Evolutionary conservation across 108 stramenopile genomes (phyloP), one percentile per base, ranked within the genome.

Genomic region (Pinguiococcus pyrenoidosus): DNA sequence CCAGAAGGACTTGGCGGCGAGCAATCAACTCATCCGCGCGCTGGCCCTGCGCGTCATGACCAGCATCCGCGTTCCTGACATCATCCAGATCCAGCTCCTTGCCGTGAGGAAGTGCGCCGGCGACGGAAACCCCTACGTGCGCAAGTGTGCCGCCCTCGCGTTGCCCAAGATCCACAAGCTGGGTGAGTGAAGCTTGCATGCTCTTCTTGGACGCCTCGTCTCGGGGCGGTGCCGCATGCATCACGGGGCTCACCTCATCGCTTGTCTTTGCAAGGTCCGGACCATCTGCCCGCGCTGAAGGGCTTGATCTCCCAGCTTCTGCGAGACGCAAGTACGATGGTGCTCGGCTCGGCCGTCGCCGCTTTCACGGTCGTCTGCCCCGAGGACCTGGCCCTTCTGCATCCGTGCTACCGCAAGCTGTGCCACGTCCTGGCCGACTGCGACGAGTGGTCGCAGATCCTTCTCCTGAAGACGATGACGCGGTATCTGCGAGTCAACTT

Each of bases 371-470:
- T 24, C 41, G 46, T 96, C 25, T 92, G 92, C 69, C 93, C 93
- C 10, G 49, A 77, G 33, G 64, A 78, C 13, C 73, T 84, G 55
- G 87, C 87, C 42, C 41, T 95, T 26, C 68, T 99, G 48, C 97
- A 99, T 61, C 56, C 62, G 0, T 67, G 57, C 56, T 99, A 78
- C 74, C 83, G 94, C 24, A 92, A 89, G 69, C 61, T 95, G 32
- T 99, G 97, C 73, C 85, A 88, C 53, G 66, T 93, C 42, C 56
- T 99, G 37, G 87, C 92, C 0, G 97, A 99, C 70, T 78, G 93
- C 72, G 97, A 99, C 69, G 97, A 99, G 66, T 99, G 97, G 97
- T 86, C 84, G 17, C 92, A 99, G 68, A 78, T 92, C 34, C 58
- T 83, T 22, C 68, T 84, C 1, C 62, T 96, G 16, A 75, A 89